A percentile compares a stretch with the other conserved stretches of the same genome.
These are phyloP conservation scores for Volvariella volvacea DNA, from an alignment of 1,284 basidiomycete species.

Conservation along the genomic window DNA sequence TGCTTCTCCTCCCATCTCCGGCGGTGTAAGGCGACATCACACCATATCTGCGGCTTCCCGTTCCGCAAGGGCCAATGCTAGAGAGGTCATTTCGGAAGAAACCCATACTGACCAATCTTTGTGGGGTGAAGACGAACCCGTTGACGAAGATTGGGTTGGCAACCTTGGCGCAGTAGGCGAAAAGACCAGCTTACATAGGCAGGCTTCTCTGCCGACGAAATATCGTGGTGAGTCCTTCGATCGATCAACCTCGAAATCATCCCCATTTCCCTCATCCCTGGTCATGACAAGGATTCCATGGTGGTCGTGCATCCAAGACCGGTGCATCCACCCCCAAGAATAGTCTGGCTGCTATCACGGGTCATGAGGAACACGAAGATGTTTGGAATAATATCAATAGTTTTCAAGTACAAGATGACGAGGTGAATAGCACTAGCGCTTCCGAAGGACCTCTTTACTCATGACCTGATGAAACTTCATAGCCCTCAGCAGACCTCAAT, in stretches of 20 bases:
- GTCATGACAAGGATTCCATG: conserved; percentile 31
- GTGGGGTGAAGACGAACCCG: conserved; percentile 60
- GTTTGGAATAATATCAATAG: conserved; percentile 63
- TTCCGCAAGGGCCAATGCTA: conserved; percentile 50
- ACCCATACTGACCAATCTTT: conserved; percentile 46
- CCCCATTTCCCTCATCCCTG: conserved; percentile 17
- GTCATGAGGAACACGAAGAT: conserved; percentile 79
- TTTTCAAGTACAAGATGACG: conserved; percentile 53
- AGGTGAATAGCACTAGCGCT: conserved; percentile 46
- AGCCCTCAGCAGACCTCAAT: conserved; percentile 36
- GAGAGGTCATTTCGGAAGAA: conserved; percentile 63
- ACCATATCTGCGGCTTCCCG: conserved; percentile 76
- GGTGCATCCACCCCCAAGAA: conserved; percentile 67
- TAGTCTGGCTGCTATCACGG: conserved; percentile 73
- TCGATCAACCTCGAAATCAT: conserved; percentile 12
- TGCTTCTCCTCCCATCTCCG: conserved; percentile 13
- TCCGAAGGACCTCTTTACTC: conserved; percentile 4
- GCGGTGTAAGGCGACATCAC: conserved; percentile 66
- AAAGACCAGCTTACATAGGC: conserved; percentile 71
- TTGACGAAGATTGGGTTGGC: conserved; percentile 73
- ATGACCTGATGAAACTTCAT: conserved; percentile 5
- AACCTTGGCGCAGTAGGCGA: conserved; percentile 76
- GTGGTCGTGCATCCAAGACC: conserved; percentile 38
- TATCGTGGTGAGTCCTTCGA: conserved; percentile 54
- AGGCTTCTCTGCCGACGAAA: conserved; percentile 72